phyloP scores from a whole-genome alignment of 352 stramenopile genomes.

The Phytophthora sojae region DNA sequence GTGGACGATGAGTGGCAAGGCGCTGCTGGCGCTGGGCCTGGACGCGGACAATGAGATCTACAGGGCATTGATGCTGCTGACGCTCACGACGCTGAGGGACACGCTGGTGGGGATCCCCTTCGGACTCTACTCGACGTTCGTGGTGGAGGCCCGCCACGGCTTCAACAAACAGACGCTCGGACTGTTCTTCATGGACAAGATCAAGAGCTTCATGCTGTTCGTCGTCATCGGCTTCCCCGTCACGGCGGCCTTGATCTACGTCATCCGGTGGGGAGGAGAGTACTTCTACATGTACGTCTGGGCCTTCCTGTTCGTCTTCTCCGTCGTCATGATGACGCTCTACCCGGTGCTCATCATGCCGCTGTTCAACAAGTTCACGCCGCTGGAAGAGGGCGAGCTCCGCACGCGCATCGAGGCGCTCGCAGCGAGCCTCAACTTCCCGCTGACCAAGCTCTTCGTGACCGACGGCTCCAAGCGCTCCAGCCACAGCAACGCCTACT shows the following conservation, averaged over 20 bases:
- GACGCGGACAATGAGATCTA: constrained; percentile 86
- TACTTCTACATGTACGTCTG: constrained; percentile 95
- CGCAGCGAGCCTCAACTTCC: constrained; percentile 92
- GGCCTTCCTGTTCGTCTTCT: constrained; percentile 95
- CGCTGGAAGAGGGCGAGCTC: constrained; percentile 88
- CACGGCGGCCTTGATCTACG: constrained; percentile 65
- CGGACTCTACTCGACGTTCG: constrained; percentile 95
- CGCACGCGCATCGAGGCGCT: constrained; percentile 94
- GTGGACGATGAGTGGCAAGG: constrained; percentile 87
- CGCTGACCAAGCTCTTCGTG: constrained; percentile 97
- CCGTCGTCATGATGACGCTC: constrained; percentile 96
- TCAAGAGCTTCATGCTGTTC: constrained; percentile 93
- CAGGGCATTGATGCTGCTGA: constrained; percentile 76
- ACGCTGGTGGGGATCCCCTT: constrained; percentile 74
- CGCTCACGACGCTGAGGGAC: constrained; percentile 70
- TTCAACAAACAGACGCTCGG: constrained; percentile 98
- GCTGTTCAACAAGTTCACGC: constrained; percentile 97
- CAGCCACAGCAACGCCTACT: constrained; percentile 92
- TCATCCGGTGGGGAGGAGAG: constrained; percentile 79
- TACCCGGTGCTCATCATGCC: constrained; percentile 97
- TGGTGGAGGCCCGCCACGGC: constrained; percentile 96
- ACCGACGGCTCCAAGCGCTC: constrained; percentile 98
- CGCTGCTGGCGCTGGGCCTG: constrained; percentile 65
- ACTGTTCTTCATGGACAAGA: constrained; percentile 96
- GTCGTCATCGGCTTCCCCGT: constrained; percentile 80